A percentile compares a stretch with the other conserved stretches of the same genome.
phyloP scores from a whole-genome alignment of 306 rosid species.

The Albizia julibrissin region DNA sequence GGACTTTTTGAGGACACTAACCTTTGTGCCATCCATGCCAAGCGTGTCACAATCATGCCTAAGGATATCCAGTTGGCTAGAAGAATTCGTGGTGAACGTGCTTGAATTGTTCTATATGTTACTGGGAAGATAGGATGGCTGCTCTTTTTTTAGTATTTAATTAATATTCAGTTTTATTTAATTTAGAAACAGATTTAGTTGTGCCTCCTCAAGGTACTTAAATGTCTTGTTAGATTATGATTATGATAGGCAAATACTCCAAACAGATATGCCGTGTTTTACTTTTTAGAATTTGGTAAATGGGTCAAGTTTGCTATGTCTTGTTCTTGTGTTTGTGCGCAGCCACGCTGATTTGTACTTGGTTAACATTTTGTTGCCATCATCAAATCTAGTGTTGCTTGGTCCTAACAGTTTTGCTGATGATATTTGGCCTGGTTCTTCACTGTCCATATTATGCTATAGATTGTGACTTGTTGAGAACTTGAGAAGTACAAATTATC shows the following conservation, averaged over 20 bases:
- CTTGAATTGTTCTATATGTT: conserved; percentile 32
- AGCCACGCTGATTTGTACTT: conserved; percentile 46
- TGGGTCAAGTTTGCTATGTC: conserved; percentile 19
- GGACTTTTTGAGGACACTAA: conserved; percentile 93
- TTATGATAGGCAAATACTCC: conserved; percentile 33
- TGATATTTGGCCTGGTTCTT: neutral
- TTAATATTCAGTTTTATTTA: conserved; percentile 7
- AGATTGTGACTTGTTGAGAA: no score
- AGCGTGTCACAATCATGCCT: conserved; percentile 95
- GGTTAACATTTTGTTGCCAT: conserved; percentile 41
- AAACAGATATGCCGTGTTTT: conserved; percentile 11
- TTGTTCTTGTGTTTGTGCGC: conserved; percentile 24
- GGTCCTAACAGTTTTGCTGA: neutral
- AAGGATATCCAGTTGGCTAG: conserved; percentile 93
- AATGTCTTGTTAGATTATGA: conserved; percentile 6
- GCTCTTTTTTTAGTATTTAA: conserved; percentile 40
- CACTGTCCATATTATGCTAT: no score
- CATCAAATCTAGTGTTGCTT: conserved; percentile 28
- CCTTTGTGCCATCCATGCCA: conserved; percentile 89
- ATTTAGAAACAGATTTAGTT: neutral
- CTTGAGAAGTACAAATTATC: no score
- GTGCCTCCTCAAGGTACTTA: conserved; percentile 26
- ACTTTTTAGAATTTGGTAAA: conserved; percentile 4
- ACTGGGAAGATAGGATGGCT: conserved; percentile 40
- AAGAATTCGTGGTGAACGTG: conserved; percentile 92